Base-by-base conservation (phyloP, 2,329 filamentous ascomycete species). In the Pseudovirgaria hyperparasitica region DNA sequence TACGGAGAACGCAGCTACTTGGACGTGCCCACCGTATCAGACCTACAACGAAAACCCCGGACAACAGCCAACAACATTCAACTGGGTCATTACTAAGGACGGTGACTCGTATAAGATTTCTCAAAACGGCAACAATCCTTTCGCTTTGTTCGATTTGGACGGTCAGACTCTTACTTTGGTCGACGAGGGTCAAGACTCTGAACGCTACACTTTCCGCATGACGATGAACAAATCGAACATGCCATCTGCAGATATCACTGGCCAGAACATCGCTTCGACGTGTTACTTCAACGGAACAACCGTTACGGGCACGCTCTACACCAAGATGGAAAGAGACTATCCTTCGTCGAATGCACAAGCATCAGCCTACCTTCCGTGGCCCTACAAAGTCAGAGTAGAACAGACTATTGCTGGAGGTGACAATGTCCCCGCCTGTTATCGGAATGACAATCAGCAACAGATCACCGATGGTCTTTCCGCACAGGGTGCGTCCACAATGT, bases 301-400 rank as follows among this genome's bases (percentile, higher is more conserved):
- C 1, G 60, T 79, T 35, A 52, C 62, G 15, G 74, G 62, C 1
- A 67, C 60, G 4, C 48, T 81, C 2, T 80, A 76, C 55, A 76
- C 71, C n/a, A 63, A 58, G 32, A 56, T 54, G 48, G 34, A 42
- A 21, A 58, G 54, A 34, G 47, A 46, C 0, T 61, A 56, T 36
- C 54, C 56, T n/a, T 15, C 4, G 13, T 9, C 3, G 9, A 5
- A 5, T 11, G n/a, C 4, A 10, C 14, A 22, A 19, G 33, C 33
- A 23, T 26, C 25, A 18, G 29, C 32, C 6, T 32, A 28, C 9
- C 36, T 47, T 26, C 37, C 28, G 20, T 27, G 30, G 9, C 42
- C 39, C 14, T 64, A 58, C 38, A 37, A 48, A 11, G 62, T 74
- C 2, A 62, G 70, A 26, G 52, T 77, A 20, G 54, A 58, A 28